Percentiles rank a stretch among this genome's conserved stretches.
These are phyloP conservation scores for Vanilla planifolia DNA, from an alignment of 106 monocot species.

Conservation along the genomic window DNA sequence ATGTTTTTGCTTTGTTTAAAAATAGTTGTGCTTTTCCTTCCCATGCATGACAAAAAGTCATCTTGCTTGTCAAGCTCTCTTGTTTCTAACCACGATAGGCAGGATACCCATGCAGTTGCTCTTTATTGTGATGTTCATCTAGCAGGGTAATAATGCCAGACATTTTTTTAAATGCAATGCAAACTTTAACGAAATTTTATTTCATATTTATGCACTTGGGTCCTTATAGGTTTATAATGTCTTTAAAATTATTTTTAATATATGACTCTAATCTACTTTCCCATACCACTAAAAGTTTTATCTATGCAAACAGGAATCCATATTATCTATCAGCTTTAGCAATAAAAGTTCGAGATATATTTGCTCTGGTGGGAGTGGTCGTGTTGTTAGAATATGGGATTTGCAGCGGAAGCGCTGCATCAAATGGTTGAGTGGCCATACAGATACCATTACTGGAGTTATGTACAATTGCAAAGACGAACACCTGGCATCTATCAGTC, in stretches of 20 bases:
- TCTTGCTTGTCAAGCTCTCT: no score
- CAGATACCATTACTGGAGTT: constrained; percentile 79
- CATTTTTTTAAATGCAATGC: no score
- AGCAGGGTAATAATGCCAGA: no score
- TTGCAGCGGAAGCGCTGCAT: constrained; percentile 92
- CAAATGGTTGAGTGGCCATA: constrained; percentile 90
- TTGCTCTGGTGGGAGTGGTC: constrained; percentile 87
- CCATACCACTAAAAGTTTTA: not conserved
- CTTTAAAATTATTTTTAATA: constrained; percentile 1
- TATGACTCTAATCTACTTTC: not conserved
- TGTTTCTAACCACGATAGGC: no score
- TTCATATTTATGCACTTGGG: not conserved
- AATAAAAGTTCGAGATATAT: constrained; percentile 89
- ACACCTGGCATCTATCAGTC: constrained; percentile 87
- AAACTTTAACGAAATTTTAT: no score
- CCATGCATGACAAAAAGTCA: no score
- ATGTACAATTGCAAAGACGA: constrained; percentile 97
- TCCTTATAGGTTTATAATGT: not conserved
- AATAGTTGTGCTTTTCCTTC: no score
- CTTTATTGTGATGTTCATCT: no score
- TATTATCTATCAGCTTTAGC: constrained; percentile 76
- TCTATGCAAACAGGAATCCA: constrained; percentile 53
- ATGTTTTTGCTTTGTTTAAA: no score
- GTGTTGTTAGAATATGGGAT: constrained; percentile 89
- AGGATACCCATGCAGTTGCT: no score